These are phyloP conservation scores for Rhodomyrtus tomentosa DNA, from an alignment of 345 rosid species.

Conservation along the genomic window DNA sequence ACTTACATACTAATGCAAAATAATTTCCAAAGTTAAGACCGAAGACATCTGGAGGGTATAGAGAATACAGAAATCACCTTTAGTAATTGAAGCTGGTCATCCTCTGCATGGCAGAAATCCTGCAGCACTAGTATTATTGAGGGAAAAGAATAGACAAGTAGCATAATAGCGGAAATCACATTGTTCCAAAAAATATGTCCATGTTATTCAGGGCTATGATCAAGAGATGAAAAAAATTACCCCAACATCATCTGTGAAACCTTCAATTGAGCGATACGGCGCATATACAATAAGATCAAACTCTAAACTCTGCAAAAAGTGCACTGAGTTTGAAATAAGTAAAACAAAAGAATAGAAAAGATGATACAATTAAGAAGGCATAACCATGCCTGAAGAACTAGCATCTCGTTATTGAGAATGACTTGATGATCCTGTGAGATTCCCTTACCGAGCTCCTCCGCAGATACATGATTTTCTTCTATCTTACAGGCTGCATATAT, in stretches of 20 bases:
- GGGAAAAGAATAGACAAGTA: not conserved
- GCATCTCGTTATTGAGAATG: slow-evolving; percentile 97
- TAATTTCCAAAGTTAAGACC: not conserved
- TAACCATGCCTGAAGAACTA: slow-evolving; percentile 73
- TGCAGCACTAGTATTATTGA: slow-evolving; percentile 1
- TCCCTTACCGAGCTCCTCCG: slow-evolving; percentile 99
- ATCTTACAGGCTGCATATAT: slow-evolving; percentile 92
- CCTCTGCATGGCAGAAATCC: slow-evolving; percentile 52
- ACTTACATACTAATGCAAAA: not conserved
- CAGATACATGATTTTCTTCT: slow-evolving; percentile 98
- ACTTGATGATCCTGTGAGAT: slow-evolving; percentile 94
- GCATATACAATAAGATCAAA: slow-evolving; percentile 95
- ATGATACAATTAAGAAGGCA: not conserved
- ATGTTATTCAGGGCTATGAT: not conserved
- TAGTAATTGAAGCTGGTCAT: slow-evolving; percentile 39
- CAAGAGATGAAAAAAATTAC: slow-evolving; percentile 16
- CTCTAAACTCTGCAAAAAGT: slow-evolving; percentile 66
- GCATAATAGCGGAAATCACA: not conserved
- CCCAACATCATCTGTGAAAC: slow-evolving; percentile 71
- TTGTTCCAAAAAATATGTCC: not conserved
- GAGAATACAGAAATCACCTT: slow-evolving; percentile 32
- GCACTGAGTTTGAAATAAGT: not conserved
- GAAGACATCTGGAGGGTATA: not conserved
- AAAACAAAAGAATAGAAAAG: not conserved
- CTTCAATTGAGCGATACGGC: slow-evolving; percentile 90